Evolutionary conservation across 176 grass and related monocot species (phyloP).

Genomic region (Avena eriantha): DNA sequence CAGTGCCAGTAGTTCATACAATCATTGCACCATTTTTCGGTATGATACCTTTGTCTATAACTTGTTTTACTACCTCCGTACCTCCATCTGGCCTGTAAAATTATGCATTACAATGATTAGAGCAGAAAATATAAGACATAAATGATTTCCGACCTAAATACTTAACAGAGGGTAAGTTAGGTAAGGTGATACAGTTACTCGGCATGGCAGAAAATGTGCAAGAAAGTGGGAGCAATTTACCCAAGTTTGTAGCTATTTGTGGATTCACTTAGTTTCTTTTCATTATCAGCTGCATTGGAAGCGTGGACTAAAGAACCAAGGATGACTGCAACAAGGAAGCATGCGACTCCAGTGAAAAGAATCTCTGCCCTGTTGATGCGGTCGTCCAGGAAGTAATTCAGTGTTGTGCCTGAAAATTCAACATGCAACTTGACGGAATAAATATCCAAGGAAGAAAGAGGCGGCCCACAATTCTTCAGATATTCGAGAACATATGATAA

Average conservation of each 20-base stretch:
- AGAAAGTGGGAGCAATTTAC: conserved; percentile 31
- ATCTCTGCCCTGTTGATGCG: conserved; percentile 81
- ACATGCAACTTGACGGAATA: not conserved
- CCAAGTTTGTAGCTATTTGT: conserved; percentile 43
- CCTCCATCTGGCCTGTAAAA: conserved; percentile 38
- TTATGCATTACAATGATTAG: not conserved
- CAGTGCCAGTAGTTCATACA: not conserved
- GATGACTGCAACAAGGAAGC: conserved; percentile 78
- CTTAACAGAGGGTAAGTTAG: not conserved
- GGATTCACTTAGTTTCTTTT: conserved; percentile 60
- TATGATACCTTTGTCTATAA: conserved; percentile 42
- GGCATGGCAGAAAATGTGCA: not conserved
- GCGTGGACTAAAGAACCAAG: conserved; percentile 80
- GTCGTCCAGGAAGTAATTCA: conserved; percentile 80
- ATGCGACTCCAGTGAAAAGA: conserved; percentile 75
- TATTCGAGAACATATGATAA: not conserved
- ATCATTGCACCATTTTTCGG: not conserved
- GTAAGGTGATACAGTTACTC: not conserved
- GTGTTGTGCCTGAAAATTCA: conserved; percentile 67
- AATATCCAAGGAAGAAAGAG: not conserved
- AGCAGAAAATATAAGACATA: not conserved
- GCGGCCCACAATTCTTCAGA: not conserved
- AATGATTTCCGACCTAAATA: not conserved
- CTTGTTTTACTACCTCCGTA: conserved; percentile 22
- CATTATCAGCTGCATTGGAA: conserved; percentile 76